These are phyloP conservation scores for Taphrina flavorubra DNA, from an alignment of 1,139 yeast species.

Conservation along the genomic window DNA sequence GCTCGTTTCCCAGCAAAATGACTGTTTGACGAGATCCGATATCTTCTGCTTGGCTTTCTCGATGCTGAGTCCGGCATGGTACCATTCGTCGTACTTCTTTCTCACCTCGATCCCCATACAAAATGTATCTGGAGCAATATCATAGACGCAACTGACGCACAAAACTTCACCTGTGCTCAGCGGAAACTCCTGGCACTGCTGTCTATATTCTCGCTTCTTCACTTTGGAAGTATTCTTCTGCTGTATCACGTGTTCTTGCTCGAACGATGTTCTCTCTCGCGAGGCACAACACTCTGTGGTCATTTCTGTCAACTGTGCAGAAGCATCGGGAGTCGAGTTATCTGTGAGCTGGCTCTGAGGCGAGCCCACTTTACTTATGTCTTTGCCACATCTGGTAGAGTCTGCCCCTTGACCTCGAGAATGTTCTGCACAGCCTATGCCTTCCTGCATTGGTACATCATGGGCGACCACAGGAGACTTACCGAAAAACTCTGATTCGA, in stretches of 20 bases:
- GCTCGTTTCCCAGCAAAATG: background rate
- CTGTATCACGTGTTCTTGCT: background rate
- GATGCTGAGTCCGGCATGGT: constrained; percentile 1
- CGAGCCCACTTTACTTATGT: too few relatives aligned
- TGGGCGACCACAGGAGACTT: too few relatives aligned
- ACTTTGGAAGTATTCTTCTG: background rate
- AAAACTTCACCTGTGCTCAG: background rate
- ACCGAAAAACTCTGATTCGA: too few relatives aligned
- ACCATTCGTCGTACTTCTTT: background rate
- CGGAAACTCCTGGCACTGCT: background rate
- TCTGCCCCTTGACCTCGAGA: too few relatives aligned
- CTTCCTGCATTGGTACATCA: too few relatives aligned
- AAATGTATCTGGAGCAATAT: background rate
- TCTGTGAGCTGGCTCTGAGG: too few relatives aligned
- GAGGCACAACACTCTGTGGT: background rate
- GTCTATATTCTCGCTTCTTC: too few relatives aligned
- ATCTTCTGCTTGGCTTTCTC: background rate
- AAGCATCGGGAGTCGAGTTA: too few relatives aligned
- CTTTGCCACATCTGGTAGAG: too few relatives aligned
- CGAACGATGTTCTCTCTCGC: background rate
- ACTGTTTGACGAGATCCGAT: background rate
- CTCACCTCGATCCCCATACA: background rate
- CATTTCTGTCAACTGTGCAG: background rate
- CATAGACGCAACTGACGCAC: background rate
- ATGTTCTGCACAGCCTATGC: too few relatives aligned